A percentile compares a stretch with the other conserved stretches of the same genome.
phyloP scores from a whole-genome alignment of 352 stramenopile genomes.

The Phytophthora sp. region DNA sequence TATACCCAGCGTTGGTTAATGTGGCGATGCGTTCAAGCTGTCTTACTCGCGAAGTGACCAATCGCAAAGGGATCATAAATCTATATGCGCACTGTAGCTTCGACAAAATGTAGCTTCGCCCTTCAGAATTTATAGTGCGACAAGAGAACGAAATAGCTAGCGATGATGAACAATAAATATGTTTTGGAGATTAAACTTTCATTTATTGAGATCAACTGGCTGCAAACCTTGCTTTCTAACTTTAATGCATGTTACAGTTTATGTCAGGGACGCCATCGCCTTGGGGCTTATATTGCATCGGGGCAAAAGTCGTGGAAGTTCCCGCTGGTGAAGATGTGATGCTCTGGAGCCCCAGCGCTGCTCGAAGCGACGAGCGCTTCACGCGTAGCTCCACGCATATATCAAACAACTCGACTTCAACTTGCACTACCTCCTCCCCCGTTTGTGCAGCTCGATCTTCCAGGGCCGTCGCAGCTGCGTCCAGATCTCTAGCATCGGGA shows the following conservation, averaged over 20 bases:
- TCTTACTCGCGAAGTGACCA: background rate
- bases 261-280: background rate
- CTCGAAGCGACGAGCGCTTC: constrained; percentile 7
- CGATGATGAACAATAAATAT: background rate
- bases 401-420: constrained; percentile 1
- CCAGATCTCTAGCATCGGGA: background rate
- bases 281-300: constrained; percentile 2
- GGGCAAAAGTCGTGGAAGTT: constrained; percentile 10
- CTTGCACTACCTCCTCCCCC: background rate
- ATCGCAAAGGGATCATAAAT: background rate
- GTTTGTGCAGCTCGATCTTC: background rate
- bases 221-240: background rate
- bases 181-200: background rate
- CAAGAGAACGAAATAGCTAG: background rate
- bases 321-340: background rate
- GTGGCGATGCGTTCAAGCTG: constrained; percentile 7
- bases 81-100: constrained; percentile 13
- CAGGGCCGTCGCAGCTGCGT: background rate
- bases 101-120: constrained; percentile 1
- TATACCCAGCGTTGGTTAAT: constrained; percentile 4
- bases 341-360: background rate
- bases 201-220: no score
- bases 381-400: background rate
- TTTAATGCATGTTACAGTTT: background rate
- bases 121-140: constrained; percentile 1